Evolutionary conservation across 2,329 filamentous ascomycete species (phyloP).

Genomic region (Decorospora gaudefroyi): DNA sequence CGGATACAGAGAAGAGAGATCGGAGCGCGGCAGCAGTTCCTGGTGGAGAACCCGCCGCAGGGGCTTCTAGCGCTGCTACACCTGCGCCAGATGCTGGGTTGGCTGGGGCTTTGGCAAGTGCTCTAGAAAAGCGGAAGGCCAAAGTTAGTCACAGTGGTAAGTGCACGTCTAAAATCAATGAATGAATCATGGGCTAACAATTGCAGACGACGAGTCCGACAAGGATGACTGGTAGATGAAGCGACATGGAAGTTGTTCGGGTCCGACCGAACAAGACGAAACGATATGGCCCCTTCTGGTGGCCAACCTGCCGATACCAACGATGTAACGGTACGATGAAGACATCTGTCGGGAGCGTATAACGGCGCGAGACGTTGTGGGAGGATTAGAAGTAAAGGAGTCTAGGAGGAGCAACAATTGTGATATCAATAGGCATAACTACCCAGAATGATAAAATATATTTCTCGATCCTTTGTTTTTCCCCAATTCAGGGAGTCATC

Average conservation of each 20-base stretch:
- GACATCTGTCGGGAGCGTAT: too few relatives aligned
- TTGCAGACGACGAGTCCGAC: conserved; percentile 72
- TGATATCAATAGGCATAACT: too few relatives aligned
- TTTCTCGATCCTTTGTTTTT: too few relatives aligned
- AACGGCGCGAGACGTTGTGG: too few relatives aligned
- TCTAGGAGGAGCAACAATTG: too few relatives aligned
- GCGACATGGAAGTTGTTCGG: neutral
- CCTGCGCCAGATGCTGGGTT: conserved; percentile 45
- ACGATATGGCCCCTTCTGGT: too few relatives aligned
- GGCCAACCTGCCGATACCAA: too few relatives aligned
- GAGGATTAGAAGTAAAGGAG: too few relatives aligned
- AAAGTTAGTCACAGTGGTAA: conserved; percentile 95
- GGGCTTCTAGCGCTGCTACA: conserved; percentile 52
- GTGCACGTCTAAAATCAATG: conserved; percentile 10
- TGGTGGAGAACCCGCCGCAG: conserved; percentile 51
- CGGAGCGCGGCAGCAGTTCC: conserved; percentile 68
- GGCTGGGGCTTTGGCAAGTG: conserved; percentile 70
- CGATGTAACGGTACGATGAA: too few relatives aligned
- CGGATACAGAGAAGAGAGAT: conserved; percentile 70
- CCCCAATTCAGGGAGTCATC: too few relatives aligned
- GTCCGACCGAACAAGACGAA: neutral
- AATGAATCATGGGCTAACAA: conserved; percentile 32
- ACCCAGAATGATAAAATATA: too few relatives aligned
- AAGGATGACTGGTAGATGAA: conserved; percentile 70
- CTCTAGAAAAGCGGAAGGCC: conserved; percentile 82